phyloP scores from a whole-genome alignment of 257 asterid species.

The Orobanche coerulescens region DNA sequence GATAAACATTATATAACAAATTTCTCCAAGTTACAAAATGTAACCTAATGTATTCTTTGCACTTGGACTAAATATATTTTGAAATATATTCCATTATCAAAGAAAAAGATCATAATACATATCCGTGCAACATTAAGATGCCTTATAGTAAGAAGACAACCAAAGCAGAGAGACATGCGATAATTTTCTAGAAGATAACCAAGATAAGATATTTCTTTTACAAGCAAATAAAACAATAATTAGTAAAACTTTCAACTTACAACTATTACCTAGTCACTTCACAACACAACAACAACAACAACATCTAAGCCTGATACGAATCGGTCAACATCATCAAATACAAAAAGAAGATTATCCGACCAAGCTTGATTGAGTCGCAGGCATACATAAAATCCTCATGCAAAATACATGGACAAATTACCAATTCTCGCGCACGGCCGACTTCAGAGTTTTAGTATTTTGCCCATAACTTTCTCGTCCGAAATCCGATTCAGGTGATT shows the following conservation, averaged over 20 bases:
- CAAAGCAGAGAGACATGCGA: neutral
- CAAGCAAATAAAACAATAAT: neutral
- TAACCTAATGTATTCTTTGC: neutral
- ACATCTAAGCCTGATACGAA: too few species aligned
- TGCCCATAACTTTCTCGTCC: too few species aligned
- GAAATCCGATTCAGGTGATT: too few species aligned
- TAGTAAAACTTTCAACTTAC: neutral
- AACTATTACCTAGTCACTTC: neutral
- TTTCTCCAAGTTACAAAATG: constrained; percentile 6
- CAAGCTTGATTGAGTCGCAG: too few species aligned
- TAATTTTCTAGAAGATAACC: neutral
- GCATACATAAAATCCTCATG: too few species aligned
- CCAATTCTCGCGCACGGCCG: too few species aligned
- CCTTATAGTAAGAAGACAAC: neutral
- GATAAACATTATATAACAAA: neutral
- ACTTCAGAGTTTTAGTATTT: too few species aligned
- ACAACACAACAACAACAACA: too few species aligned
- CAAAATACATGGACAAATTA: too few species aligned
- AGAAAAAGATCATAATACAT: constrained; percentile 8
- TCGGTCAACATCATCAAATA: too few species aligned
- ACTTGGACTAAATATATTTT: constrained; percentile 2
- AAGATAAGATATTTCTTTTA: neutral
- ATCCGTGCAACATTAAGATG: neutral
- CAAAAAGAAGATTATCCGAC: too few species aligned
- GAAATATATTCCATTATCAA: constrained; percentile 4